Evolutionary conservation across 345 rosid genomes (phyloP).

Genomic region (Murraya koenigii): DNA sequence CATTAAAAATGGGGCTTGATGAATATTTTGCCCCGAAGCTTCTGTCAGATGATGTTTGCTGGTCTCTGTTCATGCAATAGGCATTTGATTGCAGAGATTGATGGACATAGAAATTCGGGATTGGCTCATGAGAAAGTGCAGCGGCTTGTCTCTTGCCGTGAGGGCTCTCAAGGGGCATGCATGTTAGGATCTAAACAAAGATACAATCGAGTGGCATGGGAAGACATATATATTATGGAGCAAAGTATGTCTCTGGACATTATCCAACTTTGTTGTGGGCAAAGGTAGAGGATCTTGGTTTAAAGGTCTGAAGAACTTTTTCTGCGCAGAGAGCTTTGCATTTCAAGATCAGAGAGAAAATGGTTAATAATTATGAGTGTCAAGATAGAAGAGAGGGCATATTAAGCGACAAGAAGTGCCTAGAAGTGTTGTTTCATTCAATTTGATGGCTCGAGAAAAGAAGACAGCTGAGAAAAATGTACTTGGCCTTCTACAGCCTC

Average conservation of each 20-base stretch:
- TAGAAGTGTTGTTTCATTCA: neutral
- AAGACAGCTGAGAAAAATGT: neutral
- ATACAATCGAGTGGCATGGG: too few relatives aligned
- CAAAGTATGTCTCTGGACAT: neutral
- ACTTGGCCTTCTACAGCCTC: neutral
- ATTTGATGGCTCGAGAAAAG: too few relatives aligned
- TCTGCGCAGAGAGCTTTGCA: neutral
- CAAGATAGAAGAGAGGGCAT: neutral
- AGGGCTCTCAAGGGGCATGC: too few relatives aligned
- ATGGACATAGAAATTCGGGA: neutral
- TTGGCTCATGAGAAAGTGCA: neutral
- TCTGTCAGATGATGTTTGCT: neutral
- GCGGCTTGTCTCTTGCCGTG: neutral
- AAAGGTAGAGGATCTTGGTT: neutral
- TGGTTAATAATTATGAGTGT: too few relatives aligned
- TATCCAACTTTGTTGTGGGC: neutral
- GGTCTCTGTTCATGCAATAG: neutral
- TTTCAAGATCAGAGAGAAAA: neutral
- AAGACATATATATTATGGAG: too few relatives aligned
- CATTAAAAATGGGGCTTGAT: neutral
- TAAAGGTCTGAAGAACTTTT: neutral
- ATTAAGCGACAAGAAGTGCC: too few relatives aligned
- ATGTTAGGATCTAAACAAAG: neutral
- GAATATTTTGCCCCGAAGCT: neutral
- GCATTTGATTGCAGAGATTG: neutral